Evolutionary conservation across 441 rosid genomes (phyloP).

Genomic region (Erodium trifolium): DNA sequence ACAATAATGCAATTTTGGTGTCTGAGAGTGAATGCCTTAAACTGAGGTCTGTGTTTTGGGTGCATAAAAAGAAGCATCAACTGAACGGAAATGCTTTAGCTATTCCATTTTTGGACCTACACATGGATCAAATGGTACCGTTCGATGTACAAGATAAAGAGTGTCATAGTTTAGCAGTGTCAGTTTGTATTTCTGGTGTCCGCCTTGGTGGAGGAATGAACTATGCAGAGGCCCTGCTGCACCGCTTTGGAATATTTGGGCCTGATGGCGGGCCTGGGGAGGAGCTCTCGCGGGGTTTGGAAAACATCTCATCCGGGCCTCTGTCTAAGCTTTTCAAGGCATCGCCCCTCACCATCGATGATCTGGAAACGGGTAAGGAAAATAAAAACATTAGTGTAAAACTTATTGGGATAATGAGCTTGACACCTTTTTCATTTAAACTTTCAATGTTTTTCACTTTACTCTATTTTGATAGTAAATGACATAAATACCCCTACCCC

Average conservation of each 20-base stretch:
- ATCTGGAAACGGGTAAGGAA: slow-evolving; percentile 47
- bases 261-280: slow-evolving; percentile 92
- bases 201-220: slow-evolving; percentile 91
- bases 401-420: neutral
- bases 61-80: slow-evolving; percentile 46
- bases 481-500: too few species aligned
- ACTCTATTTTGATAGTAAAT: too few species aligned
- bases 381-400: neutral
- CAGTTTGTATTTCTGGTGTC: slow-evolving; percentile 71
- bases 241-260: slow-evolving; percentile 61
- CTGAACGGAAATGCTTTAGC: slow-evolving; percentile 29
- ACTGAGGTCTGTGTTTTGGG: slow-evolving; percentile 84
- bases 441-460: too few species aligned
- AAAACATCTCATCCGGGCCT: slow-evolving; percentile 74
- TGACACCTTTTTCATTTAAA: too few species aligned
- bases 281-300: slow-evolving; percentile 73
- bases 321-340: slow-evolving; percentile 74
- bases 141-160: slow-evolving; percentile 71
- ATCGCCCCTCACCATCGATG: slow-evolving; percentile 42
- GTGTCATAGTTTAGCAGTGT: slow-evolving; percentile 69
- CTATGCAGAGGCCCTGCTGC: slow-evolving; percentile 56
- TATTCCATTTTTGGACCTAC: slow-evolving; percentile 68
- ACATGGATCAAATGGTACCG: slow-evolving; percentile 74
- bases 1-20: slow-evolving; percentile 35
- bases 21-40: slow-evolving; percentile 41